Evolutionary conservation across 2,329 filamentous ascomycete species (phyloP).

Genomic region (Parastagonospora nodorum): DNA sequence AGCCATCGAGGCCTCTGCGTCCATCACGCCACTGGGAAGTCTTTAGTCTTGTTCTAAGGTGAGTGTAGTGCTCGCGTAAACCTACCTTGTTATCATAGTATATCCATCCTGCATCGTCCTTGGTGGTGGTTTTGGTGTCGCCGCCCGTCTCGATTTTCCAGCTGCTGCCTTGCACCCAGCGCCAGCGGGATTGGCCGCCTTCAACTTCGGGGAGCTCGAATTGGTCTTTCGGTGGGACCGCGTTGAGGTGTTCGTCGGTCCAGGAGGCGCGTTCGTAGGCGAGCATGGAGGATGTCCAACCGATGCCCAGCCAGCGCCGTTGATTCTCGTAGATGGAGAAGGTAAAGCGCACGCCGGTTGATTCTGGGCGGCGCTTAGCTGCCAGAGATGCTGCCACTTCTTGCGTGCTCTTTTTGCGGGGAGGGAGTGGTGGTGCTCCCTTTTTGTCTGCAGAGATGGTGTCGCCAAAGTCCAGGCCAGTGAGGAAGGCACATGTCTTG

Average conservation of each 20-base stretch:
- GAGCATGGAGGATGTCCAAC: conserved; percentile 91
- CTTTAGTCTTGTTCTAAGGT: conserved; percentile 14
- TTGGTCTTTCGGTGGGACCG: conserved; percentile 74
- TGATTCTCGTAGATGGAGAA: conserved; percentile 98
- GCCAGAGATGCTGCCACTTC: conserved; percentile 54
- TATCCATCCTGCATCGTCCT: conserved; percentile 78
- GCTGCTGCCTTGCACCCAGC: conserved; percentile 82
- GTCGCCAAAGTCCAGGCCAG: conserved; percentile 75
- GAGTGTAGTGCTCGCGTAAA: not conserved
- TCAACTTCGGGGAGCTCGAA: conserved; percentile 72
- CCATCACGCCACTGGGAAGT: conserved; percentile 80
- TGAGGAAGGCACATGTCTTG: conserved; percentile 71
- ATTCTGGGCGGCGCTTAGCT: conserved; percentile 51
- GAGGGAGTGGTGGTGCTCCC: conserved; percentile 45
- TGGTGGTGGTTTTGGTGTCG: conserved; percentile 46
- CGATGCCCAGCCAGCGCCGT: conserved; percentile 89
- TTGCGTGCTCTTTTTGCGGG: conserved; percentile 53
- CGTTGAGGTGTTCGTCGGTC: conserved; percentile 94
- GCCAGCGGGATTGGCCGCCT: conserved; percentile 67
- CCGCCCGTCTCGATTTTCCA: conserved; percentile 84
- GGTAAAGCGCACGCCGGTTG: conserved; percentile 88
- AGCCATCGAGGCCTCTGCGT: conserved; percentile 82
- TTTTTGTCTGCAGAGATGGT: conserved; percentile 30
- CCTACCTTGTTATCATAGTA: conserved; percentile 95
- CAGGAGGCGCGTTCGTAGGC: conserved; percentile 88